A percentile compares a stretch with the other conserved stretches of the same genome.
phyloP scores from a whole-genome alignment of 768 basidiomycete genomes.

The Pleurotus citrinopileatus region DNA sequence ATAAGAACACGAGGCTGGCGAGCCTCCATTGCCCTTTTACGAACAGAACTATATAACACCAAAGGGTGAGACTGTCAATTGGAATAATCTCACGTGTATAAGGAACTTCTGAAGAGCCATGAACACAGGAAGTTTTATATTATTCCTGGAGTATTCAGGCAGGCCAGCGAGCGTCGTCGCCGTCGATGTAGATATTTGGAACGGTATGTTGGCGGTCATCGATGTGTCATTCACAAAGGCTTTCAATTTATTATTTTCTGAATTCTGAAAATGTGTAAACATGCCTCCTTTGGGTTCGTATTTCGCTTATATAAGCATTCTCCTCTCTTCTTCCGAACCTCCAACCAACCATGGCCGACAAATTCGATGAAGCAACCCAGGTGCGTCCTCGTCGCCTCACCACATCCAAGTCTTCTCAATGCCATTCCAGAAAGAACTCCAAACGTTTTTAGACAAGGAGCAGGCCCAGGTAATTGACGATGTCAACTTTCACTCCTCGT shows the following conservation, averaged over 20 bases:
- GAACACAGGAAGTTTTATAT: neutral
- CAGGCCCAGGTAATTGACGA: constrained; percentile 64
- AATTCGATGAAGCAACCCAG: constrained; percentile 80
- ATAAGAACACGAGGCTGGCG: constrained; percentile 25
- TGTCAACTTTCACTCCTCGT: neutral
- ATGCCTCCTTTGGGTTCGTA: constrained; percentile 1
- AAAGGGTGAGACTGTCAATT: constrained; percentile 25
- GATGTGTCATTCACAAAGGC: too few species aligned
- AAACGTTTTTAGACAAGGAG: constrained; percentile 75
- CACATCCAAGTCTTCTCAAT: neutral
- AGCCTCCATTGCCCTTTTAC: constrained; percentile 19
- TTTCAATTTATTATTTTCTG: too few species aligned
- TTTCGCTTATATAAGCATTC: constrained; percentile 11
- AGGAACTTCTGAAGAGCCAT: constrained; percentile 6
- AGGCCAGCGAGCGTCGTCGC: neutral
- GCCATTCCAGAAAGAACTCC: constrained; percentile 71
- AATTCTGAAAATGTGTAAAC: too few species aligned
- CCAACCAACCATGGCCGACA: constrained; percentile 40
- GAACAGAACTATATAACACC: constrained; percentile 12
- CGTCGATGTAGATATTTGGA: too few species aligned
- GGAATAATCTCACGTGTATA: constrained; percentile 36
- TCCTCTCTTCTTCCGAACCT: constrained; percentile 9
- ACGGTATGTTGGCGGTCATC: too few species aligned
- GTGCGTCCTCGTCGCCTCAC: constrained; percentile 31
- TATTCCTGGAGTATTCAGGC: neutral